Evolutionary conservation across 2,329 filamentous ascomycete genomes (phyloP).

Genomic region (Cordyceps cicadae): DNA sequence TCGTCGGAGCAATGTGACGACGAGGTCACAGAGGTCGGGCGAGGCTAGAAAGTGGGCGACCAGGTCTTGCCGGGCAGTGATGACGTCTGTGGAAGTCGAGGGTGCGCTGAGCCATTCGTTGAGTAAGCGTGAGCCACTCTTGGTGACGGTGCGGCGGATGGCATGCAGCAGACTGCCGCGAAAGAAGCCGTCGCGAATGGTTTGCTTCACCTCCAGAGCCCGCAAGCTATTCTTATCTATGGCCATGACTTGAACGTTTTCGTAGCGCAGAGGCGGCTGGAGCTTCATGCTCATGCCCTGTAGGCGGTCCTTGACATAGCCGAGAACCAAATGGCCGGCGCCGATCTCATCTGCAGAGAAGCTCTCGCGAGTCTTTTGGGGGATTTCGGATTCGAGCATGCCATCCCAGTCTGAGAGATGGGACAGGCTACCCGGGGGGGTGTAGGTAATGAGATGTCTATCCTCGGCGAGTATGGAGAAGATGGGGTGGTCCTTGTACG

Average conservation of each 20-base stretch:
- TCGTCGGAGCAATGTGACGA: constrained; percentile 59
- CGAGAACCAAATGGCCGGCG: constrained; percentile 72
- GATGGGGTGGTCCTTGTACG: constrained; percentile 51
- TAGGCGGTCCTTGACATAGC: constrained; percentile 74
- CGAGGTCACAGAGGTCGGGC: constrained; percentile 58
- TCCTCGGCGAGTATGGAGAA: constrained; percentile 66
- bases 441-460: constrained; percentile 67
- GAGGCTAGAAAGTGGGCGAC: constrained; percentile 66
- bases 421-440: constrained; percentile 38
- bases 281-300: constrained; percentile 72
- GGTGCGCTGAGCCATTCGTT: constrained; percentile 82
- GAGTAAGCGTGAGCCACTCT: constrained; percentile 77
- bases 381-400: constrained; percentile 68
- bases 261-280: constrained; percentile 69
- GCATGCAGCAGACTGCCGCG: constrained; percentile 84
- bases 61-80: constrained; percentile 72
- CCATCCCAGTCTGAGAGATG: constrained; percentile 59
- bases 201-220: constrained; percentile 81
- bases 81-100: constrained; percentile 74
- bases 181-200: constrained; percentile 68
- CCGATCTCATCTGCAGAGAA: constrained; percentile 64
- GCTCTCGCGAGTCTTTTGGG: constrained; percentile 37
- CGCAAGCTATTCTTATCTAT: constrained; percentile 90
- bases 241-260: constrained; percentile 68
- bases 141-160: constrained; percentile 83